Evolutionary conservation across 176 grass and related monocot genomes (phyloP).

Genomic region (Zizania latifolia): DNA sequence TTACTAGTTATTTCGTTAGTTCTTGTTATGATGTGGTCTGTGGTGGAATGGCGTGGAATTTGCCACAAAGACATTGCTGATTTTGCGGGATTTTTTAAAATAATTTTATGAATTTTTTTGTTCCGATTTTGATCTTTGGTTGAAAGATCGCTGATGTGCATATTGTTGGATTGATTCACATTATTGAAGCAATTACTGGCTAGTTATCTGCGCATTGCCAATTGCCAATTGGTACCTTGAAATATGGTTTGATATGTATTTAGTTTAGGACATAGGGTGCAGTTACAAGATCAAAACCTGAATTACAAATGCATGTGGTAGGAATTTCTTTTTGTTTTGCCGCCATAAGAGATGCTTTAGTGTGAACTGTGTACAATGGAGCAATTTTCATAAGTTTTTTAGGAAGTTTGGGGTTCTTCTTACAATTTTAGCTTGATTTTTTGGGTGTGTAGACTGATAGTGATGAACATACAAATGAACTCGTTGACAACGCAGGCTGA

Average conservation of each 20-base stretch:
- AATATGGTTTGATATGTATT: slow-evolving; percentile 23
- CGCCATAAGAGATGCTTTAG: neutral
- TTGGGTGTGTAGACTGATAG: no score
- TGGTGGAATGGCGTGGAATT: neutral
- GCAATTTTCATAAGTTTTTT: neutral
- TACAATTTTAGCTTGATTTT: slow-evolving; percentile 1
- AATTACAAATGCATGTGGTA: neutral
- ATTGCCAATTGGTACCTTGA: neutral
- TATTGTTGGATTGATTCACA: neutral
- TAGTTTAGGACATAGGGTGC: neutral
- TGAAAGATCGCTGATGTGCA: neutral
- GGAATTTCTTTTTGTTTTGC: neutral
- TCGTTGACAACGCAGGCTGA: neutral
- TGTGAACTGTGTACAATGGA: neutral
- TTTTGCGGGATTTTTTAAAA: neutral
- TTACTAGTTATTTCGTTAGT: neutral
- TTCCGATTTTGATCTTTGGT: slow-evolving; percentile 12
- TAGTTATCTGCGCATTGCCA: neutral
- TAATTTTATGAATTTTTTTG: no score
- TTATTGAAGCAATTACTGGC: neutral
- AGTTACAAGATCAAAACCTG: neutral
- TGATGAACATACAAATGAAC: neutral
- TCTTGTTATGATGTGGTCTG: neutral
- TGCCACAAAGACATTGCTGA: neutral
- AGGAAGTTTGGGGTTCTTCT: neutral